phyloP scores from a whole-genome alignment of 495 filamentous ascomycete species.

The Trichodelitschia bisporula region DNA sequence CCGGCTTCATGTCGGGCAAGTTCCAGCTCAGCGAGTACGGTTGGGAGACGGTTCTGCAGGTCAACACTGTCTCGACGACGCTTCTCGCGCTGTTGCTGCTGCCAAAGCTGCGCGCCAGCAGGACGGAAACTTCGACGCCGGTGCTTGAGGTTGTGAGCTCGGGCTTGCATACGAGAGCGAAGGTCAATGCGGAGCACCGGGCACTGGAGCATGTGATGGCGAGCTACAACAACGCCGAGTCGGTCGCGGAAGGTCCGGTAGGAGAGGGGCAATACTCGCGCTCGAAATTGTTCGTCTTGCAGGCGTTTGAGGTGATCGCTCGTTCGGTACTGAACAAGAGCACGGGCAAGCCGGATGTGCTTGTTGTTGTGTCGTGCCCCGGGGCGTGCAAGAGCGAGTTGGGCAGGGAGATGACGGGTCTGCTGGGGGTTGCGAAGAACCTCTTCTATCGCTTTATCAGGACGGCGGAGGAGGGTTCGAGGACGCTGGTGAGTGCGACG shows the following conservation, averaged over 20 bases:
- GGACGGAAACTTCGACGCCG: slow-evolving; percentile 3
- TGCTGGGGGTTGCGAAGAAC: background rate
- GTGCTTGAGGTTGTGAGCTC: slow-evolving; percentile 7
- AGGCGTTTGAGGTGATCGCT: slow-evolving; percentile 1
- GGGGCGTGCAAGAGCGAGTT: slow-evolving; percentile 7
- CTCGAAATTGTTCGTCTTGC: slow-evolving; percentile 4
- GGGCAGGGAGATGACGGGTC: slow-evolving; percentile 1
- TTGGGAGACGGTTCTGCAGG: slow-evolving; percentile 29
- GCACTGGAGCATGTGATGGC: background rate
- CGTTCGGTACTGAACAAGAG: slow-evolving; percentile 1
- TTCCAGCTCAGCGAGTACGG: slow-evolving; percentile 12
- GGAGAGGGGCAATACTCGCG: background rate
- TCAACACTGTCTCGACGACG: slow-evolving; percentile 32
- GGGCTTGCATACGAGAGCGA: background rate
- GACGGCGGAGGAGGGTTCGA: background rate
- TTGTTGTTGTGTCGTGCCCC: slow-evolving; percentile 6
- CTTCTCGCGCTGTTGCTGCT: slow-evolving; percentile 30
- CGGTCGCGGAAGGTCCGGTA: background rate
- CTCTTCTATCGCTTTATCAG: background rate
- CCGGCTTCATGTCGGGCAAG: slow-evolving; percentile 7
- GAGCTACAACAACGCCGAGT: slow-evolving; percentile 2
- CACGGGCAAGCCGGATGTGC: slow-evolving; percentile 5
- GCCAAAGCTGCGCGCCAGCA: slow-evolving; percentile 15
- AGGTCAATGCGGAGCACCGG: background rate
- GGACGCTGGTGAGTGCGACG: background rate